Evolutionary conservation across 371 early-diverging fungal genomes (phyloP), one percentile per base, ranked within the genome.

Genomic region (Mucor velutinosus): DNA sequence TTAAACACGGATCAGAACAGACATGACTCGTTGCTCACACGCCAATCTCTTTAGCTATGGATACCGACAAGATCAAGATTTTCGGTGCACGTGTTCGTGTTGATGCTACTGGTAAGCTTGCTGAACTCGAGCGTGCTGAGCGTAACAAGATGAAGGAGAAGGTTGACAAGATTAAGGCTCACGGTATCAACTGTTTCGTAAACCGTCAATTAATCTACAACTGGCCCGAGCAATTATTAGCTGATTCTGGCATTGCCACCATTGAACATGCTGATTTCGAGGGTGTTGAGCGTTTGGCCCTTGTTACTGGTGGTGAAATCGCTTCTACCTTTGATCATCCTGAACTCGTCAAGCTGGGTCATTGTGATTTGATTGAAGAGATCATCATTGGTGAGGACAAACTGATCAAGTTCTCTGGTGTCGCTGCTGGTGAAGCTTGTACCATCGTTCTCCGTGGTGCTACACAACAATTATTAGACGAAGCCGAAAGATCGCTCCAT

Each of bases 161-260:
- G 91, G 98, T 99, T 39, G 98, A 97, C 32, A 95, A 94, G 86
- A 99, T 99, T 80, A 95, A 96, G 78, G 88, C 90, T 3, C 95
- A 95, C 76, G 97, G 96, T 12, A 97, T 99, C 85, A 99, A 99
- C 89, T 95, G 99, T 85, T 97, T 95, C 77, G 98, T 99, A 62
- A 99, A 99, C 90, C 94, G 99, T 73, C 99, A 99, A 86, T 87
- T 99, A 41, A 99, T 99, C 71, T 99, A 99, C 88, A 99, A 99
- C 92, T 99, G 96, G 94, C 99, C 99, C 60, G 97, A 98, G 82
- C 98, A 99, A 82, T 87, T 99, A 63, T 94, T 99, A 79, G 98
- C 95, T 27, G 98, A 97, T 73, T 86, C 97, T 58, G 97, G 97
- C 30, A 92, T 99, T 77, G 91, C 94, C 80, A 92, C 96, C 47